A percentile compares a stretch with the other conserved stretches of the same genome.
phyloP scores from a whole-genome alignment of 768 basidiomycete species.

The Boletales sp. region DNA sequence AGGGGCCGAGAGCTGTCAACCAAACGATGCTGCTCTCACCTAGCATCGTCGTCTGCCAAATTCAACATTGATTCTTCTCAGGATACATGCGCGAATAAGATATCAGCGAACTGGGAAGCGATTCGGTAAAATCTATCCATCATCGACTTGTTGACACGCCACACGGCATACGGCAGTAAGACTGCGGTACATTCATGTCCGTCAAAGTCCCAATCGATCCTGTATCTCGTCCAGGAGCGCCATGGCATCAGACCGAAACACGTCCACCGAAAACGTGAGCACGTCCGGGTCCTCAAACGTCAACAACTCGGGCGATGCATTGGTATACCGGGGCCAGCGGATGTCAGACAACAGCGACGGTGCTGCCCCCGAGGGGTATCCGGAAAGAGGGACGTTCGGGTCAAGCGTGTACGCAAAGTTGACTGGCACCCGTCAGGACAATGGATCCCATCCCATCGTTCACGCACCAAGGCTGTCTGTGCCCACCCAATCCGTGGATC shows the following conservation, averaged over 20 bases:
- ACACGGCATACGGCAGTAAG: too few relatives aligned
- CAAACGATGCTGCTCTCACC: too few relatives aligned
- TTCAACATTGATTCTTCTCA: too few relatives aligned
- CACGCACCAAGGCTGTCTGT: not conserved
- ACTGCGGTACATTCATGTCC: too few relatives aligned
- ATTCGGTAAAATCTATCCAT: too few relatives aligned
- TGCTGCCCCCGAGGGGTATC: not conserved
- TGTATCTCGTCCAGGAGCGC: not conserved
- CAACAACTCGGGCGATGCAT: not conserved
- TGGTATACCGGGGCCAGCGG: not conserved
- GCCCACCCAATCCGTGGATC: not conserved
- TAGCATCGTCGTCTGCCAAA: too few relatives aligned
- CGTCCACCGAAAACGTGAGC: not conserved
- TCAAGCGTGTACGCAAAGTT: not conserved
- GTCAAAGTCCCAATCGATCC: not conserved
- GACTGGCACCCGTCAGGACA: not conserved
- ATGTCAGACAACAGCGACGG: not conserved
- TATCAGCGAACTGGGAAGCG: too few relatives aligned
- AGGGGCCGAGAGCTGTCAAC: too few relatives aligned
- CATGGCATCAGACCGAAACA: not conserved
- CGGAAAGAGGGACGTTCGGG: not conserved
- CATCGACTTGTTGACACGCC: too few relatives aligned
- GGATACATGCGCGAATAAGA: too few relatives aligned
- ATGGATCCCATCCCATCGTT: too few relatives aligned
- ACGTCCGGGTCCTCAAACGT: not conserved